Evolutionary conservation across 2,329 filamentous ascomycete species (phyloP), one percentile per base, ranked within the genome.

Genomic region (Fusarium odoratissimum): DNA sequence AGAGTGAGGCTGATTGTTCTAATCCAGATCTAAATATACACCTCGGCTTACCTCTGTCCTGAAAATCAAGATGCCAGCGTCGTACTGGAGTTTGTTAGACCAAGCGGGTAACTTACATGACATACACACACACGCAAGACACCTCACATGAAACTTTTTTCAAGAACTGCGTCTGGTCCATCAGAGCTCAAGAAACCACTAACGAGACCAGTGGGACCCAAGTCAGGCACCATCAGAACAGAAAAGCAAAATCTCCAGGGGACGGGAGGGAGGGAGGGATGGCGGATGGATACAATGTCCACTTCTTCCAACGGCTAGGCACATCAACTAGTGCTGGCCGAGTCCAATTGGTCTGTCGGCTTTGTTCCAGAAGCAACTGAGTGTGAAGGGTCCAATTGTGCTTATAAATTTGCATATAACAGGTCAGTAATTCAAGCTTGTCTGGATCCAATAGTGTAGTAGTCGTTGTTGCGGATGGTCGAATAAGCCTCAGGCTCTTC

Each of bases 181-280:
- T 59, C 61, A 37, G 38, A 58, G 41, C 63, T 67, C 48, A 72
- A 73, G 41, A 60, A 55, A 57, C 60, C 71, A 59, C 66, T 71
- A 73, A 73, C 48, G 56, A 61, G 52, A 33, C 60, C 64, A 63
- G 67, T 74, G 67, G 71, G 59, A 64, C 71, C 63, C 45, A 67
- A 74, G 44, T 60, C 71, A 74, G 71, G 71, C 67, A 74, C 71
- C 71, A 44, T 73, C n/a, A 69, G 40, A 35, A 30, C 40, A 57
- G 40, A 42, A 62, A 66, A 69, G 67, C 48, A 60, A 74, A 64
- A 65, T 60, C 55, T 63, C 42, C 69, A 72, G 69, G 68, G 58
- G 64, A 60, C 52, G 70, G 57, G 56, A 67, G 46, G 42, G 51
- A 70, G 46, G 38, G 66, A 71, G 37, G 41, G 46, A 63, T 55